These are phyloP conservation scores for Oryza meridionalis DNA, from an alignment of 176 grass and related monocot genomes.

Conservation along the genomic window DNA sequence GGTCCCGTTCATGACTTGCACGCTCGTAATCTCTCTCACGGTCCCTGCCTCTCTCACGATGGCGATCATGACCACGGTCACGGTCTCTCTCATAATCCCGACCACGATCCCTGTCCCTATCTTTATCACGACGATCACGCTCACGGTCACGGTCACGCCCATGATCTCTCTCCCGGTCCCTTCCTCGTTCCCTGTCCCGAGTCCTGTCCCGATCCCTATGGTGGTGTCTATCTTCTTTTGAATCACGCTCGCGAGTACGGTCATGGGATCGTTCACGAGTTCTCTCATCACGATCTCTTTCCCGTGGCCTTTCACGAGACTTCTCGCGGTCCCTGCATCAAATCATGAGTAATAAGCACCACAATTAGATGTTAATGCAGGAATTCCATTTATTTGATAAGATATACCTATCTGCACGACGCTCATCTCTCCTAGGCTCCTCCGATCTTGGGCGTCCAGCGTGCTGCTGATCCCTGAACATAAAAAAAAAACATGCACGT, in stretches of 20 bases:
- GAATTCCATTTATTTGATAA: background rate
- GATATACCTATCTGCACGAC: constrained; percentile 52
- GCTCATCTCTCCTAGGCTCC: constrained; percentile 78
- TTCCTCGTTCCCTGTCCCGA: constrained; percentile 58
- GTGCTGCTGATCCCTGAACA: constrained; percentile 68
- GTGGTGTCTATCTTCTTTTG: constrained; percentile 71
- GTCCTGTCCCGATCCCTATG: constrained; percentile 63
- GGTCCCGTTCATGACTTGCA: constrained; percentile 55
- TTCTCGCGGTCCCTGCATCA: constrained; percentile 64
- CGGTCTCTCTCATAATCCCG: constrained; percentile 61
- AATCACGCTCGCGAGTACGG: constrained; percentile 59
- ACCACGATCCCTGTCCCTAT: constrained; percentile 68
- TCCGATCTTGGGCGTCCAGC: constrained; percentile 61
- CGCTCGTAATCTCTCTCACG: constrained; percentile 64
- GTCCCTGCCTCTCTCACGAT: constrained; percentile 66
- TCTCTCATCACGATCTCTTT: constrained; percentile 58
- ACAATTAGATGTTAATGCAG: background rate
- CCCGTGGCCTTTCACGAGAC: constrained; percentile 59
- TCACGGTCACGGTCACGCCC: constrained; percentile 54
- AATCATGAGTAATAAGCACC: constrained; percentile 12
- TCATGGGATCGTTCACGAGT: constrained; percentile 63
- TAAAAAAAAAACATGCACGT: background rate
- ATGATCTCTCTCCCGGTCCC: constrained; percentile 63
- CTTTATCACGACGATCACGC: constrained; percentile 55
- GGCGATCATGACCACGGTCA: constrained; percentile 59